phyloP scores from a whole-genome alignment of 106 monocot genomes.

The Narthecium ossifragum region DNA sequence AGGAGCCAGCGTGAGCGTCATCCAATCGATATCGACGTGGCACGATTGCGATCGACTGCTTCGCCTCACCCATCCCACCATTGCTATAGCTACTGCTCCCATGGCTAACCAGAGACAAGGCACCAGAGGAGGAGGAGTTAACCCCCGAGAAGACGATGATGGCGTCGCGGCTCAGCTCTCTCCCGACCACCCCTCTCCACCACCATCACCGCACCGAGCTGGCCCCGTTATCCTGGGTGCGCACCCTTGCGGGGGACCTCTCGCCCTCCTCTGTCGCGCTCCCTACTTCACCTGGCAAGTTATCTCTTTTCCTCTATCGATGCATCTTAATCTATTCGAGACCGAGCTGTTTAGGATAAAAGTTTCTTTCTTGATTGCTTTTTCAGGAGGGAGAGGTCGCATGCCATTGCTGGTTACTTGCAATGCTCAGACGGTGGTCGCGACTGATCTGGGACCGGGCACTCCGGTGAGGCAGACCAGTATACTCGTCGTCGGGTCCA shows the following conservation, averaged over 20 bases:
- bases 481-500: constrained; percentile 86
- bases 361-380: neutral
- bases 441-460: constrained; percentile 69
- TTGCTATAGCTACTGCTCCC: neutral
- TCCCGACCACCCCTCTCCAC: constrained; percentile 22
- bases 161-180: constrained; percentile 45
- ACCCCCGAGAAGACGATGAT: too few species aligned
- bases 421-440: constrained; percentile 50
- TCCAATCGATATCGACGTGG: constrained; percentile 56
- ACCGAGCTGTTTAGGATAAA: too few species aligned
- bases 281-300: constrained; percentile 22
- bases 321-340: too few species aligned
- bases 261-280: neutral
- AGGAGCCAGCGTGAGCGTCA: too few species aligned
- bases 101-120: too few species aligned
- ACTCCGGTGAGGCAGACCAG: constrained; percentile 91
- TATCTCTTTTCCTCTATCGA: neutral
- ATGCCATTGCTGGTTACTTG: constrained; percentile 35
- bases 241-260: neutral
- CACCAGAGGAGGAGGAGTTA: too few species aligned
- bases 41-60: constrained; percentile 45
- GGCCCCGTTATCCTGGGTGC: constrained; percentile 2
- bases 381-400: constrained; percentile 31
- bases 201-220: neutral
- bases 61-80: constrained; percentile 9